Evolutionary conservation across 768 basidiomycete genomes (phyloP), one percentile per base, ranked within the genome.

Genomic region (Dentipellis sp.): DNA sequence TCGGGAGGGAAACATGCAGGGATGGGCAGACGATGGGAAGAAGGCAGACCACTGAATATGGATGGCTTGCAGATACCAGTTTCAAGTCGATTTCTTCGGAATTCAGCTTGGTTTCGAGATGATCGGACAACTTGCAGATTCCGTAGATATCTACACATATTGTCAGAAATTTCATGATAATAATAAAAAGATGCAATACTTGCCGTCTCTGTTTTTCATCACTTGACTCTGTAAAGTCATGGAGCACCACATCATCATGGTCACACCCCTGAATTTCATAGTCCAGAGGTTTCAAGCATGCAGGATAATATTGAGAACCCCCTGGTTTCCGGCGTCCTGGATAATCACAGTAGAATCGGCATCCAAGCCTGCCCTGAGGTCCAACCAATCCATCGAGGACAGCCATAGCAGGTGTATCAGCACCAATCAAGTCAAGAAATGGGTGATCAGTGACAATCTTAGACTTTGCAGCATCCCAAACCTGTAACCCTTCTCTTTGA

Each of bases 351-450:
- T 64, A 66, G 6, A 71, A 35, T 0, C 66, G 63, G 50, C 65
- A 66, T 3, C 57, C 57, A 29, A 37, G 22, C 40, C 38, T 59
- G 3, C 71, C 70, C 14, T 66, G 63, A 56, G 75, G 74, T 0
- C 74, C 71, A 19, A 71, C 67, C 19, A 67, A 54, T 0, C 74
- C 72, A 58, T 62, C 67, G 3, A 74, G 50, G 35, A 65, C 52
- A 0, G 65, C 65, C 54, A 71, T 64, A 4, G 66, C 74, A 21
- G 68, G 66, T 0, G 64, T 67, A 59, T 78, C 74, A 2, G 71
- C 72, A 7, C 37, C 55, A 2, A 48, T 58, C 6, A 65, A n/a
- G 17, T 49, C 45, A 52, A 65, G 51, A 52, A 65, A 65, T 4
- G 53, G 55, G 36, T 17, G 21, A 36, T 10, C 12, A 51, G 39